phyloP scores from a whole-genome alignment of 1,284 basidiomycete species.

The Cutaneotrichosporon spelunceum region DNA sequence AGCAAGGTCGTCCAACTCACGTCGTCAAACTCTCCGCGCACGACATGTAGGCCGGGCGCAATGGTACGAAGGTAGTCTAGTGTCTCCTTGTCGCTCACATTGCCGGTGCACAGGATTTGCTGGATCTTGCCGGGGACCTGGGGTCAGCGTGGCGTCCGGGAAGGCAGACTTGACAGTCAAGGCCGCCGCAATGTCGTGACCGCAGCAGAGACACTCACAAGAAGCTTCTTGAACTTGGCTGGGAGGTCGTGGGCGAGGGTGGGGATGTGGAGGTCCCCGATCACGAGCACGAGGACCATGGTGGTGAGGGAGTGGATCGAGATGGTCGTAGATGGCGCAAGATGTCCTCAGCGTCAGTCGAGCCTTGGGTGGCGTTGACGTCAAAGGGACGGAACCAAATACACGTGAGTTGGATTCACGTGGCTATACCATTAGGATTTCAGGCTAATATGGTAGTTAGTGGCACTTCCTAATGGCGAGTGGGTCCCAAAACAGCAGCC shows the following conservation, averaged over 20 bases:
- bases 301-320: conserved; percentile 9
- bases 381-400: conserved; percentile 4
- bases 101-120: conserved; percentile 96
- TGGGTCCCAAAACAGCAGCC: too few relatives aligned
- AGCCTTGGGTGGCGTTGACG: conserved; percentile 7
- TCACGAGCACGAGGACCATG: conserved; percentile 85
- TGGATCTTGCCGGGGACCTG: conserved; percentile 90
- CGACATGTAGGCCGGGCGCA: conserved; percentile 88
- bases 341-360: not conserved
- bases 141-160: conserved; percentile 4
- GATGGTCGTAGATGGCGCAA: not conserved
- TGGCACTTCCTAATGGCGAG: not conserved
- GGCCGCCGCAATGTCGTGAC: not conserved
- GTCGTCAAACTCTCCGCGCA: conserved; percentile 94
- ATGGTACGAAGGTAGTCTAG: conserved; percentile 97
- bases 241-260: conserved; percentile 83
- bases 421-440: too few relatives aligned
- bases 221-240: conserved; percentile 92
- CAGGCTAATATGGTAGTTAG: not conserved
- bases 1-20: conserved; percentile 53
- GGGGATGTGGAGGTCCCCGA: conserved; percentile 92
- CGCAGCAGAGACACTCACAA: conserved; percentile 55
- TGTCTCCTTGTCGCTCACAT: conserved; percentile 95
- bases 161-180: not conserved
- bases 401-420: too few relatives aligned